Percentiles rank a stretch among this genome's conserved stretches.
Conservation (phyloP, 108 stramenopile species). For the Heterococcus sp. region DNA sequence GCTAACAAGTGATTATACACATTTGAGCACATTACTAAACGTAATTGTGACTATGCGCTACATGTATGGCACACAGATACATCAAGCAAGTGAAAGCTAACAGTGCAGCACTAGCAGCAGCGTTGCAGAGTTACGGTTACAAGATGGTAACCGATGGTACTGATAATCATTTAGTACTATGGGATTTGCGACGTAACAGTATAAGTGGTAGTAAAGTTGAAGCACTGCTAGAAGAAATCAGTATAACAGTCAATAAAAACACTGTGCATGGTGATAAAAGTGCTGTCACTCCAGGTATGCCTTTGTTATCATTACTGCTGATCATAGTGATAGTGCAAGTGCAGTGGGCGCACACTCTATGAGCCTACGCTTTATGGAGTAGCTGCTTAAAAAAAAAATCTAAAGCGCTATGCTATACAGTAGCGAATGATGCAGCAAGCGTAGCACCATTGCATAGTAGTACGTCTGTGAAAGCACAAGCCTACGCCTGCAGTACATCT, state of each 20-base stretch:
- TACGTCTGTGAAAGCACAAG: constrained; percentile 41
- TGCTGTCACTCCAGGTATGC: constrained; percentile 39
- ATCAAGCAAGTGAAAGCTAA: constrained; percentile 43
- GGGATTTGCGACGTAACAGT: constrained; percentile 37
- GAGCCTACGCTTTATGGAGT: no score
- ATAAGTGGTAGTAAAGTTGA: constrained; percentile 50
- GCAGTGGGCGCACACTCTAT: constrained; percentile 49
- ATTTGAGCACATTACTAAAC: not conserved
- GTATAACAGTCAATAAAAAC: constrained; percentile 54
- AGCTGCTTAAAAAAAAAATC: no score
- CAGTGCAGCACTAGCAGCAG: constrained; percentile 38
- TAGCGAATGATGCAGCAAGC: constrained; percentile 27
- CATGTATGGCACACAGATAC: constrained; percentile 12
- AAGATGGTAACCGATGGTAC: constrained; percentile 45
- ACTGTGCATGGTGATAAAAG: constrained; percentile 52
- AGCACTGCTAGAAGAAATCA: constrained; percentile 30
- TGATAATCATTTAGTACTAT: constrained; percentile 49
- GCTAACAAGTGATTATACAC: not conserved
- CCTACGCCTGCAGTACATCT: not conserved
- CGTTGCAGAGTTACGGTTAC: constrained; percentile 19
- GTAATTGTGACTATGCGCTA: no score
- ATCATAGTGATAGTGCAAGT: not conserved
- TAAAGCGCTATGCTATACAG: no score
- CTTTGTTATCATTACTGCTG: not conserved
- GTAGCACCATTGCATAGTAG: constrained; percentile 51